These are phyloP conservation scores for Beauveria caledonica DNA, from an alignment of 2,329 filamentous ascomycete genomes.

Conservation along the genomic window DNA sequence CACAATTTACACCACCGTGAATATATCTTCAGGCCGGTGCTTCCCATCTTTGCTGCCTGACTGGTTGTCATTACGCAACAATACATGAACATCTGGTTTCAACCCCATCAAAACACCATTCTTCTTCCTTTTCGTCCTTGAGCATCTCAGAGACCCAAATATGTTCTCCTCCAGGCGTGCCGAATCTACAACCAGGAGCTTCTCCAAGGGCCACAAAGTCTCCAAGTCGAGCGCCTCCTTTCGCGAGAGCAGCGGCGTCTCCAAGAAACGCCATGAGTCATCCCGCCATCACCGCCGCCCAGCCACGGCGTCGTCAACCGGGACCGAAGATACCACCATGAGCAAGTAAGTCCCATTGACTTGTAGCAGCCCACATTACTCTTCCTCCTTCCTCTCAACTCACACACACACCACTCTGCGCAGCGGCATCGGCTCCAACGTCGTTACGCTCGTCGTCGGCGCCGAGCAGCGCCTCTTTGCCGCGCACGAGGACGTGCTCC, in stretches of 20 bases:
- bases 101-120: neutral
- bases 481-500: conserved; percentile 79
- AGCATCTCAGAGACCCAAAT: neutral
- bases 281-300: conserved; percentile 33
- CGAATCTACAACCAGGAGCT: conserved; percentile 41
- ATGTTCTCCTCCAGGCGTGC: conserved; percentile 42
- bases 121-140: neutral
- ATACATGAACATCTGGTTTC: neutral
- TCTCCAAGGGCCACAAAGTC: conserved; percentile 42
- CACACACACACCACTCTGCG: neutral
- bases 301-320: conserved; percentile 35
- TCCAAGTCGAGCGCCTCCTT: conserved; percentile 47
- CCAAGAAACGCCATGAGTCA: conserved; percentile 46
- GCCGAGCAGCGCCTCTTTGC: conserved; percentile 80
- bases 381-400: neutral
- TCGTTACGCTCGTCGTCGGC: conserved; percentile 76
- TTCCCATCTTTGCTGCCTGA: conserved; percentile 2
- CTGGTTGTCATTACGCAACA: neutral
- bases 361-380: neutral
- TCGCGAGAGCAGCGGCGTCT: conserved; percentile 43
- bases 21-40: neutral
- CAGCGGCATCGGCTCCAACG: conserved; percentile 55
- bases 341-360: conserved; percentile 32
- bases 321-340: conserved; percentile 31
- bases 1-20: neutral